Base-by-base conservation (phyloP, 495 filamentous ascomycete species). In the Talaromyces proteolyticus region DNA sequence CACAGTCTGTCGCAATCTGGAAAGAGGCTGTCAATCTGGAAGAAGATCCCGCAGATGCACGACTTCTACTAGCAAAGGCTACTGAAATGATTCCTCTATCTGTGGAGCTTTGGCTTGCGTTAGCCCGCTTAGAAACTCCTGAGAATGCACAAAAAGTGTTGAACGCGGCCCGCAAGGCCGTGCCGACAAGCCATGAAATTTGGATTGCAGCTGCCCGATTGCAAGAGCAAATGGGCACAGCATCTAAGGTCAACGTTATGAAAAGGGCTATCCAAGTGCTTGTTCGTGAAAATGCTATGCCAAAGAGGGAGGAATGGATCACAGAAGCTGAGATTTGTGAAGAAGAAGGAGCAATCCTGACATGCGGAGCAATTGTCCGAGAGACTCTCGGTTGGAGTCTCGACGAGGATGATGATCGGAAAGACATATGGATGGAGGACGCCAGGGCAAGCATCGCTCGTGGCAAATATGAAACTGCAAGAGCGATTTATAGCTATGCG, bases 1-100 rank as follows among this genome's bases (percentile, higher is more conserved):
- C 87, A 2, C 86, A 94, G 56, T 96, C 92, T 0, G 91, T 96
- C 21, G 83, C 85, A 23, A 78, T 99, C 25, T 99, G 93, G 93
- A 97, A 96, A 64, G 88, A 93, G 60, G 85, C 91, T n/a, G 91
- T 97, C 39, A 97, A 97, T 54, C 70, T 96, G 37, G 92, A 96
- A 59, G 91, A 96, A 50, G 85, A 93, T 56, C 81, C 86, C 1
- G 85, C 82, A 6, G 89, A 96, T 69, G 93, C 92, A 6, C 78
- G 83, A 51, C 70, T 97, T 24, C 76, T 99, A 36, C 78, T 97
- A 17, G 89, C 89, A 8, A 94, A 95, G 68, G 94, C 93, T 3
- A 90, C 89, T 6, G 91, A 97, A 51, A 86, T 96, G 51, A 92
- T 99, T 50, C 92, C 91, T 0, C 70, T 91, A 11, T 94, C 91